A percentile compares a stretch with the other conserved stretches of the same genome.
These are phyloP conservation scores for Petunia hybrid DNA, from an alignment of 305 asterid species.

Conservation along the genomic window DNA sequence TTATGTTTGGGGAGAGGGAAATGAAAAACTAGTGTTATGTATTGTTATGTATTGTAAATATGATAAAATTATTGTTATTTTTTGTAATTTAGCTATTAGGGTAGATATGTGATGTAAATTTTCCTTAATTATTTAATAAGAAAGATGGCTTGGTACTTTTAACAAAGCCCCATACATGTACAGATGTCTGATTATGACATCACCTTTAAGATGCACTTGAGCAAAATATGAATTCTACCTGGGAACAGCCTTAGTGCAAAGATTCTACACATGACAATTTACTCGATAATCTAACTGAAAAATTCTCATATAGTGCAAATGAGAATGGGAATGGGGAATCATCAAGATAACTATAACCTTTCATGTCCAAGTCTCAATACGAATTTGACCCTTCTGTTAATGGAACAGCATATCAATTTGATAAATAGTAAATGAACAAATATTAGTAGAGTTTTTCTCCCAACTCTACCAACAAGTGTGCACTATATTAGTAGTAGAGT, in stretches of 20 bases:
- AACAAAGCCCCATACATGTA: background rate
- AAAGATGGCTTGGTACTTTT: constrained; percentile 1
- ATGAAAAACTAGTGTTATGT: too few species aligned
- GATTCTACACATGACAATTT: background rate
- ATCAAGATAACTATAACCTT: background rate
- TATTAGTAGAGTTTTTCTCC: background rate
- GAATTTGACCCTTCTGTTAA: constrained; percentile 4
- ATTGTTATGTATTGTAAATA: too few species aligned
- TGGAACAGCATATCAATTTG: background rate
- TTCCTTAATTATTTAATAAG: too few species aligned
- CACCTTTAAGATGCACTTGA: background rate
- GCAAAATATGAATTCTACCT: background rate
- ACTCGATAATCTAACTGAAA: background rate
- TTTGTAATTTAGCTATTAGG: too few species aligned
- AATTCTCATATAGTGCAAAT: background rate
- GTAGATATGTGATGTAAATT: too few species aligned
- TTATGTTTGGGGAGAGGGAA: too few species aligned
- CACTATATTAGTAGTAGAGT: too few species aligned
- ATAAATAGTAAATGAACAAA: background rate
- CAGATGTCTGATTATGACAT: background rate
- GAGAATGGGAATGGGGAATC: constrained; percentile 18
- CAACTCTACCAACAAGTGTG: too few species aligned
- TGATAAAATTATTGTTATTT: too few species aligned
- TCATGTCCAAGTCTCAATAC: background rate
- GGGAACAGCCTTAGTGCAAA: background rate